Percentiles rank a stretch among this genome's conserved stretches.
Conservation (phyloP, 2,329 filamentous ascomycete genomes). For the Beauveria scarabaeidicola region DNA sequence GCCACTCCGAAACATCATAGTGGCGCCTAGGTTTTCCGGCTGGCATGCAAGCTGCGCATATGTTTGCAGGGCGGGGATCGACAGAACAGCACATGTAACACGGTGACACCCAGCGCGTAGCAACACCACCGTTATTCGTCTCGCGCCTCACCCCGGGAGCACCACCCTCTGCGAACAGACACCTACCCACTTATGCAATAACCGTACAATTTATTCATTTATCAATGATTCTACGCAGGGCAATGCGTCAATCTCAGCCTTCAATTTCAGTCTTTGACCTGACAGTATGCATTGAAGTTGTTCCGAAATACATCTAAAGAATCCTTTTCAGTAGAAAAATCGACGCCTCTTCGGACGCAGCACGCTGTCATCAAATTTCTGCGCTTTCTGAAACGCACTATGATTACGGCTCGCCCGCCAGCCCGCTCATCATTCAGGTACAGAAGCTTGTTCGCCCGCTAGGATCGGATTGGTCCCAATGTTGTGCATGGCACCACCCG, state of each 20-base stretch:
- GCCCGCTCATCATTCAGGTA: not conserved
- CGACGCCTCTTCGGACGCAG: not conserved
- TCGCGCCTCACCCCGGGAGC: too few relatives aligned
- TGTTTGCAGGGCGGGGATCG: constrained; percentile 1
- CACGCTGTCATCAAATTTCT: not conserved
- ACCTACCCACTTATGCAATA: not conserved
- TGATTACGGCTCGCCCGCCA: not conserved
- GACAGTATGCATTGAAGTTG: too few relatives aligned
- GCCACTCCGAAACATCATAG: not conserved
- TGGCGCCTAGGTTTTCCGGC: not conserved
- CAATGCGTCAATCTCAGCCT: not conserved
- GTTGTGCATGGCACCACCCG: not conserved
- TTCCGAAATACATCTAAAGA: not conserved
- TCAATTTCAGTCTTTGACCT: too few relatives aligned
- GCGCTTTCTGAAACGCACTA: constrained; percentile 8
- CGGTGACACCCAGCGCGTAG: constrained; percentile 3
- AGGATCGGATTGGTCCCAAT: not conserved
- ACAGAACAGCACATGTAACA: not conserved
- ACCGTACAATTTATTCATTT: not conserved
- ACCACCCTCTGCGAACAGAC: too few relatives aligned
- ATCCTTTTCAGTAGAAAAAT: not conserved
- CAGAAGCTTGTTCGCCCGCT: not conserved
- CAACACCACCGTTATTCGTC: not conserved
- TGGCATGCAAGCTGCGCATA: too few relatives aligned
- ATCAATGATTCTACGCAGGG: not conserved